Conservation (phyloP, 805 yeast genomes). For the Candida ipomoeae region DNA sequence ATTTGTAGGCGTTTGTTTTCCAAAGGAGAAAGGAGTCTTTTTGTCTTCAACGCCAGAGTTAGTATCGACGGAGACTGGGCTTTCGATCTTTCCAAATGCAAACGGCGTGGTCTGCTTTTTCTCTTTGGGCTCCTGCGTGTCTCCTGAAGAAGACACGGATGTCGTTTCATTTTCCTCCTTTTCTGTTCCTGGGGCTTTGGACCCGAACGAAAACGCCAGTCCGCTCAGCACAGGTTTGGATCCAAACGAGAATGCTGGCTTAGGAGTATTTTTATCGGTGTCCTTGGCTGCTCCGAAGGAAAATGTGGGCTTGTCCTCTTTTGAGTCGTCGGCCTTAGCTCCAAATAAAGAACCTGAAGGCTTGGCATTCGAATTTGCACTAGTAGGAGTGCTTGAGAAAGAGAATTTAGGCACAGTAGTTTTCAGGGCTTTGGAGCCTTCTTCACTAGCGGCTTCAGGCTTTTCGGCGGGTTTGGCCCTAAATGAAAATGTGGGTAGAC, state of each 20-base stretch:
- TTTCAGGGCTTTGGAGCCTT: not conserved
- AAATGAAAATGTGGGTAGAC: not conserved
- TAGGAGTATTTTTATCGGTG: not conserved
- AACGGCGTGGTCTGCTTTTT: constrained; percentile 1
- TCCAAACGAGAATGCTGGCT: constrained; percentile 17
- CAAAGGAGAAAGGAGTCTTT: constrained; percentile 4
- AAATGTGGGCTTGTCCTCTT: not conserved
- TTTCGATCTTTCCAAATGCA: constrained; percentile 15
- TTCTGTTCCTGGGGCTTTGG: not conserved
- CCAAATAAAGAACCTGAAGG: not conserved
- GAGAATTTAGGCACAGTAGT: not conserved
- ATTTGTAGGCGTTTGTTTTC: not conserved
- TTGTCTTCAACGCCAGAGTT: not conserved
- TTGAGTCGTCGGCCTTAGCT: not conserved
- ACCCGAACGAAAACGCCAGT: constrained; percentile 1
- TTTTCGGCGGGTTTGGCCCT: not conserved
- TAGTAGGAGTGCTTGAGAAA: not conserved
- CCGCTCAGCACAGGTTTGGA: not conserved
- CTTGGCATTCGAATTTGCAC: not conserved
- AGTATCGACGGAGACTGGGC: constrained; percentile 1
- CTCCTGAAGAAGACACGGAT: not conserved
- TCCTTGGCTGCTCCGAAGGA: constrained; percentile 4
- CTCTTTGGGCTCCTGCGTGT: not conserved
- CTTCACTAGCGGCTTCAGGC: not conserved
- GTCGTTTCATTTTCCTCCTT: not conserved